Evolutionary conservation across 768 basidiomycete genomes (phyloP).

Genomic region (Ramaria sp.): DNA sequence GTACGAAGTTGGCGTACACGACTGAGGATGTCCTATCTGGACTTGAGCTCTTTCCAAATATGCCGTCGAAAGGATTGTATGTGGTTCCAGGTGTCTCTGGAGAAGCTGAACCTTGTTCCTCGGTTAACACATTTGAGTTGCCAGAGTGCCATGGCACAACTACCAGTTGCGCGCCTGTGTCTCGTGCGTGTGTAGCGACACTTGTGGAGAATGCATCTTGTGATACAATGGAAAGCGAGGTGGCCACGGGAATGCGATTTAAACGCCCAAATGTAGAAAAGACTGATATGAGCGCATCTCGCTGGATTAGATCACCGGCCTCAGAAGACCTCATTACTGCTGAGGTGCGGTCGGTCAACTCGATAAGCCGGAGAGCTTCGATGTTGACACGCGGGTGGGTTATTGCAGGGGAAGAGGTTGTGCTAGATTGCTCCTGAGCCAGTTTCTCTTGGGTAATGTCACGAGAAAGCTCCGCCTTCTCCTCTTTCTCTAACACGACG

Average conservation of each 20-base stretch:
- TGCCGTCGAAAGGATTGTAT: constrained; percentile 63
- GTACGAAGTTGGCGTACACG: constrained; percentile 74
- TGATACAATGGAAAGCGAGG: constrained; percentile 68
- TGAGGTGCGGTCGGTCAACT: constrained; percentile 81
- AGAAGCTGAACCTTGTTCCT: neutral
- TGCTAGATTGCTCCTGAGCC: neutral
- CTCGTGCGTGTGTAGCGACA: constrained; percentile 49
- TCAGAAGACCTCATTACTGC: constrained; percentile 76
- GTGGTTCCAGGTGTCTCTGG: constrained; percentile 12
- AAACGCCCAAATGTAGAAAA: constrained; percentile 72
- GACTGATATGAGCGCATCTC: constrained; percentile 62
- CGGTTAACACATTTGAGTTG: neutral
- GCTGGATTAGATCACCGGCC: constrained; percentile 55
- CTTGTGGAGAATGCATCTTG: constrained; percentile 59
- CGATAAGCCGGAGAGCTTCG: constrained; percentile 79
- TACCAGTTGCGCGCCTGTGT: constrained; percentile 57
- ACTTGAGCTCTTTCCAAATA: constrained; percentile 49
- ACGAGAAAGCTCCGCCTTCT: constrained; percentile 1
- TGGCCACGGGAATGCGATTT: constrained; percentile 52
- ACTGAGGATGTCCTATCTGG: constrained; percentile 42
- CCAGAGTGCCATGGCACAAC: constrained; percentile 69
- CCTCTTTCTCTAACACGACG: constrained; percentile 12
- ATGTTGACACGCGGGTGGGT: constrained; percentile 30
- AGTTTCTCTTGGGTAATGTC: neutral
- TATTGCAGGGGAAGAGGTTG: neutral